phyloP scores from a whole-genome alignment of 1,139 yeast species.

The Debaryomyces subglobosus region DNA sequence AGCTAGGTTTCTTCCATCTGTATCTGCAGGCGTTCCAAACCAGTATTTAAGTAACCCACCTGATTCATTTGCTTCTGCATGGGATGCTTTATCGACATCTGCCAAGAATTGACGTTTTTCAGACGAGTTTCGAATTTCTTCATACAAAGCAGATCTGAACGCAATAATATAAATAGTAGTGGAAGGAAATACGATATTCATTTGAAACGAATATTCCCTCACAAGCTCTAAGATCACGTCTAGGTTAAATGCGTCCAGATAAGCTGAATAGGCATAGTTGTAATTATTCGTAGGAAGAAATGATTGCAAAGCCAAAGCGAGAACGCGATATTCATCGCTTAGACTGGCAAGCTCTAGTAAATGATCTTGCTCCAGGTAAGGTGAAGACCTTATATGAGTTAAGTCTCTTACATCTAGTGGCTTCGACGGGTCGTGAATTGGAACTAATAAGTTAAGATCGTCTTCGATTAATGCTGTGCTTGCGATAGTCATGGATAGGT shows the following conservation, averaged over 20 bases:
- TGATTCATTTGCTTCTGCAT: constrained; percentile 31
- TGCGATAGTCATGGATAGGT: neutral
- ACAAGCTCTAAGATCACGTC: constrained; percentile 19
- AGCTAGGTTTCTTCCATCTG: constrained; percentile 32
- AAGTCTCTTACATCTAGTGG: neutral
- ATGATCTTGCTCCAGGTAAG: constrained; percentile 29
- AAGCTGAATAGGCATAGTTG: constrained; percentile 25
- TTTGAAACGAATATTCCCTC: constrained; percentile 16
- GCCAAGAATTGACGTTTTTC: constrained; percentile 26
- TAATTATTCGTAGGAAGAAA: constrained; percentile 18
- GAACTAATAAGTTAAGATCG: constrained; percentile 13
- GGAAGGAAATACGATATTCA: constrained; percentile 17
- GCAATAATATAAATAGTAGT: constrained; percentile 31
- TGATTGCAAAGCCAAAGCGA: constrained; percentile 31
- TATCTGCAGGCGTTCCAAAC: constrained; percentile 34
- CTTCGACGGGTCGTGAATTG: constrained; percentile 7
- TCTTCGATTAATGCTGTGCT: constrained; percentile 16
- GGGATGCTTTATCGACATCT: constrained; percentile 29
- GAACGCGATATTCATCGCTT: constrained; percentile 20
- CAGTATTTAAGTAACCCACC: constrained; percentile 39
- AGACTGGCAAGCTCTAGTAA: constrained; percentile 23
- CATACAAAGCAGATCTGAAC: constrained; percentile 29
- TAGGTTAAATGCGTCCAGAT: constrained; percentile 29
- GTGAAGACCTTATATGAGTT: constrained; percentile 26
- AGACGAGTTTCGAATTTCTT: constrained; percentile 24